These are phyloP conservation scores for Daldinia vernicosa DNA, from an alignment of 495 filamentous ascomycete species.

Conservation along the genomic window DNA sequence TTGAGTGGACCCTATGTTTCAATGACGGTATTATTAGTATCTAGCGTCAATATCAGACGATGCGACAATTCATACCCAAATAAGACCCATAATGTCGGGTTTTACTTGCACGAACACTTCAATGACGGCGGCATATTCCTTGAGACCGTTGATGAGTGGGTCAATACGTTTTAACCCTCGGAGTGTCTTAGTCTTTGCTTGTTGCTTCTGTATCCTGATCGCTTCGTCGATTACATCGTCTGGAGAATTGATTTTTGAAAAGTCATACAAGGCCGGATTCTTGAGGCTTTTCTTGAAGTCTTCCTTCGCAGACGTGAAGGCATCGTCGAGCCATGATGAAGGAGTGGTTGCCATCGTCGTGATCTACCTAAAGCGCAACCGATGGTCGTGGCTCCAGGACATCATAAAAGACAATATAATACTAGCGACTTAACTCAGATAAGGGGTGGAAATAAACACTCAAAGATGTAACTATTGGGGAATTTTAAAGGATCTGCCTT, in stretches of 20 bases:
- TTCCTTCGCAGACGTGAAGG: constrained; percentile 28
- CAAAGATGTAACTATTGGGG: background rate
- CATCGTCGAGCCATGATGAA: constrained; percentile 21
- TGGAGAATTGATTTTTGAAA: constrained; percentile 16
- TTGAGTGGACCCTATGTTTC: constrained; percentile 21
- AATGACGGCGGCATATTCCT: constrained; percentile 24
- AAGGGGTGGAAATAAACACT: background rate
- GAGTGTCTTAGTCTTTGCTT: constrained; percentile 29
- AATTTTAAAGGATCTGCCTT: background rate
- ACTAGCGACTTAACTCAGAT: background rate
- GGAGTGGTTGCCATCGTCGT: background rate
- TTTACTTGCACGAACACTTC: constrained; percentile 26
- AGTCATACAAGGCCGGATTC: constrained; percentile 28
- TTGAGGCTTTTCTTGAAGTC: constrained; percentile 30
- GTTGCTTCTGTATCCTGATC: constrained; percentile 20
- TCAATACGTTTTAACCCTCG: constrained; percentile 20
- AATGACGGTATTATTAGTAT: background rate
- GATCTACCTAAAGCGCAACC: background rate
- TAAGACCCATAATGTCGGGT: constrained; percentile 25
- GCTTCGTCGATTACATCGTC: constrained; percentile 27
- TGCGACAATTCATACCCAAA: constrained; percentile 18
- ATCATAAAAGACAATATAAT: background rate
- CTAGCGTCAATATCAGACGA: background rate
- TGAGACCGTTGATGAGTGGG: constrained; percentile 24
- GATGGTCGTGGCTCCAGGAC: background rate